Evolutionary conservation across 371 early-diverging fungal species (phyloP).

Genomic region (Mortierella sp.): DNA sequence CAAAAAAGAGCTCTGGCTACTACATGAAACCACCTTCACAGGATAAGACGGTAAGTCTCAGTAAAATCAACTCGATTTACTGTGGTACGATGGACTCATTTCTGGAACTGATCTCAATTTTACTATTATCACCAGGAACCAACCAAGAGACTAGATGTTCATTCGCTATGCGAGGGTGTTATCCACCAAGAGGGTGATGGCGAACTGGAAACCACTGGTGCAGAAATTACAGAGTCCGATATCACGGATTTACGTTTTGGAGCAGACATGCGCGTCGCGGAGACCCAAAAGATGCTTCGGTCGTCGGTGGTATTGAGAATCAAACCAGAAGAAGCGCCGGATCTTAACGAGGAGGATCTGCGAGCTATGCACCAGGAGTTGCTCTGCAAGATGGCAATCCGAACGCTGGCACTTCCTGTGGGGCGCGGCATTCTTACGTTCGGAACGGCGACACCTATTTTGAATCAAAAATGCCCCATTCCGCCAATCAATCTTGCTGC

Average conservation of each 20-base stretch:
- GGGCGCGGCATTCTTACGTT: conserved; percentile 80
- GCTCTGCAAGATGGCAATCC: conserved; percentile 64
- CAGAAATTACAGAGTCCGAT: conserved; percentile 60
- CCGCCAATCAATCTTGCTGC: conserved; percentile 69
- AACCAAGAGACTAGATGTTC: conserved; percentile 30
- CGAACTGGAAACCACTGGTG: conserved; percentile 51
- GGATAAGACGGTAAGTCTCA: conserved; percentile 7
- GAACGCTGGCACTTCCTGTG: conserved; percentile 75
- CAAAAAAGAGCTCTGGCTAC: conserved; percentile 18
- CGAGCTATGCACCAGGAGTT: conserved; percentile 58
- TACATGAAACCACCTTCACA: conserved; percentile 27
- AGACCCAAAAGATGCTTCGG: conserved; percentile 70
- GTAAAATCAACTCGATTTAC: background rate
- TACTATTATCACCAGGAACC: conserved; percentile 27
- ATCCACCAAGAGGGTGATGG: conserved; percentile 18
- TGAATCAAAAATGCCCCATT: conserved; percentile 68
- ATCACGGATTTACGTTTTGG: conserved; percentile 71
- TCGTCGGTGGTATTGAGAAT: conserved; percentile 60
- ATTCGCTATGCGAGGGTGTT: conserved; percentile 40
- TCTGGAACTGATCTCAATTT: background rate
- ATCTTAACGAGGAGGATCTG: conserved; percentile 17
- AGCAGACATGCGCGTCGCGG: conserved; percentile 73
- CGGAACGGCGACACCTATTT: conserved; percentile 68
- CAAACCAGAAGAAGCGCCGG: conserved; percentile 56
- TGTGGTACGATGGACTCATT: background rate